These are phyloP conservation scores for Colletotrichum zoysiae DNA, from an alignment of 2,329 filamentous ascomycete species.

Conservation along the genomic window DNA sequence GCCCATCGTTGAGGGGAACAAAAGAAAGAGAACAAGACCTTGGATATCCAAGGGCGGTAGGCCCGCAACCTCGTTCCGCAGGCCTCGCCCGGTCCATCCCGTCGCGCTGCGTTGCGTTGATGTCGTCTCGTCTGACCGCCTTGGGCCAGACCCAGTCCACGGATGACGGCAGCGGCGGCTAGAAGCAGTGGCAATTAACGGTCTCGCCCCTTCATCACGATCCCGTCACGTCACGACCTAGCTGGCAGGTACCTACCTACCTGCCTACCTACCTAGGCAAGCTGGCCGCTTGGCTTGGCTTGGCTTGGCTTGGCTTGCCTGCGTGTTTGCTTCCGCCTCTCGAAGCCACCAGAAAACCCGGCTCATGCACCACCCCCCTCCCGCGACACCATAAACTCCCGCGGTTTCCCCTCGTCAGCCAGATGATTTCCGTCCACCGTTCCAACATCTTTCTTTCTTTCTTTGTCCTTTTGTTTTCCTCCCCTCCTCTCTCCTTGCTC, in stretches of 20 bases:
- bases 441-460: background rate
- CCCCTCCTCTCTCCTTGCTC: background rate
- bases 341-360: background rate
- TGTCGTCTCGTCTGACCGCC: background rate
- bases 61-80: background rate
- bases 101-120: background rate
- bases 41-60: background rate
- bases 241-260: background rate
- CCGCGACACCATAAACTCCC: conserved; percentile 17
- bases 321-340: background rate
- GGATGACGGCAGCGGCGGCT: conserved; percentile 1
- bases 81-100: background rate
- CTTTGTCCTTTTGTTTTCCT: background rate
- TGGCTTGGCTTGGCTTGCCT: no score
- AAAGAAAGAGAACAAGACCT: no score
- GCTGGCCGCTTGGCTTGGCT: background rate
- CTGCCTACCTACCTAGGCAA: background rate
- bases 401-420: conserved; percentile 12
- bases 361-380: no score
- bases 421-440: background rate
- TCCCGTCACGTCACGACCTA: conserved; percentile 2
- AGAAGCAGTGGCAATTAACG: background rate
- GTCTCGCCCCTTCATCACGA: conserved; percentile 8
- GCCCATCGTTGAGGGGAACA: no score
- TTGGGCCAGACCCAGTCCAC: background rate